Conservation (phyloP, 2,329 filamentous ascomycete genomes). For the Fusarium pseudocircinatum region DNA sequence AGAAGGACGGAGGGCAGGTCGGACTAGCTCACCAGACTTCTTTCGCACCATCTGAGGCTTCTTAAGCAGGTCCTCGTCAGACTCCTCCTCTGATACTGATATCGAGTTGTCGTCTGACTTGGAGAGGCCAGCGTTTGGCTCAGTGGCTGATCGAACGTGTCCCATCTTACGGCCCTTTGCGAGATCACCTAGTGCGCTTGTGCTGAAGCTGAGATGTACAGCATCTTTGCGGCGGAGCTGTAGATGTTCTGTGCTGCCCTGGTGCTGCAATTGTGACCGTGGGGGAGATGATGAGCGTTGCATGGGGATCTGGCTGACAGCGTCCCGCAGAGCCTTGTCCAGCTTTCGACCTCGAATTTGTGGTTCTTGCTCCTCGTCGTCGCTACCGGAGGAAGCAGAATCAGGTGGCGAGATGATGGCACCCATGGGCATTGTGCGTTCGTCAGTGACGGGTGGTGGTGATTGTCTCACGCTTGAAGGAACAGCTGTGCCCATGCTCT, state of each 20-base stretch:
- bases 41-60: slow-evolving; percentile 97
- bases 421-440: slow-evolving; percentile 77
- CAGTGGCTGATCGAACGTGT: slow-evolving; percentile 66
- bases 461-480: slow-evolving; percentile 76
- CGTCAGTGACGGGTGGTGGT: slow-evolving; percentile 81
- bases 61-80: slow-evolving; percentile 64
- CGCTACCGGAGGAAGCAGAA: slow-evolving; percentile 81
- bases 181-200: slow-evolving; percentile 55
- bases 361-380: slow-evolving; percentile 78
- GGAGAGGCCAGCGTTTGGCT: slow-evolving; percentile 59
- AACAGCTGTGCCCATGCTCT: slow-evolving; percentile 49
- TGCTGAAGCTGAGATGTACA: slow-evolving; percentile 60
- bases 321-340: slow-evolving; percentile 78
- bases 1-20: slow-evolving; percentile 84
- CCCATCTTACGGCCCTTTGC: slow-evolving; percentile 54
- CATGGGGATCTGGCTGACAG: slow-evolving; percentile 79
- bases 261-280: slow-evolving; percentile 29
- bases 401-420: slow-evolving; percentile 93
- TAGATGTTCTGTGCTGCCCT: slow-evolving; percentile 59
- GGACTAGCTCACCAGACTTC: slow-evolving; percentile 96
- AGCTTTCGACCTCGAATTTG: slow-evolving; percentile 59
- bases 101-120: slow-evolving; percentile 61
- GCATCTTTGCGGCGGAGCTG: slow-evolving; percentile 43
- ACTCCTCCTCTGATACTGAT: slow-evolving; percentile 70
- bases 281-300: slow-evolving; percentile 59